Conservation (phyloP, 257 asterid genomes). For the Cynanchum wilfordii region DNA sequence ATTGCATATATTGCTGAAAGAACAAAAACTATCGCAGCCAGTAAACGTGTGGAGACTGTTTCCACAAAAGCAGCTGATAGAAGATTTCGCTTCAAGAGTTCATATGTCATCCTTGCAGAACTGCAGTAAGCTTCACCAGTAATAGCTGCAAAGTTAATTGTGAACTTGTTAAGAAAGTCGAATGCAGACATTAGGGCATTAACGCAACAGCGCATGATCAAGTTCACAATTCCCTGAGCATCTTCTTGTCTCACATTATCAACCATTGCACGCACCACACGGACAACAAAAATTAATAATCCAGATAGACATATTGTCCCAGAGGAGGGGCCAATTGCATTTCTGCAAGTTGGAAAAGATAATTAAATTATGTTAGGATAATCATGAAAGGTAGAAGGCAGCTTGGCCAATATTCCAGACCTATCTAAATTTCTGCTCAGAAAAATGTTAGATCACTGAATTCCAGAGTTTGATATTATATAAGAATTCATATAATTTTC, state of each 20-base stretch:
- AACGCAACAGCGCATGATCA: constrained; percentile 69
- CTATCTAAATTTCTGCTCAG: neutral
- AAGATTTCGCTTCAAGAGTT: constrained; percentile 91
- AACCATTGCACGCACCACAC: constrained; percentile 72
- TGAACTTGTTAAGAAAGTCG: constrained; percentile 89
- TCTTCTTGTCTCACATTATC: constrained; percentile 85
- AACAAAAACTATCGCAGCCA: constrained; percentile 76
- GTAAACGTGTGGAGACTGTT: constrained; percentile 80
- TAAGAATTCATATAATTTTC: neutral
- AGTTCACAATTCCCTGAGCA: constrained; percentile 69
- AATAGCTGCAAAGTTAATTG: constrained; percentile 83
- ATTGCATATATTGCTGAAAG: constrained; percentile 80
- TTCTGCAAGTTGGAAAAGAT: constrained; percentile 40
- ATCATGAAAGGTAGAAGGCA: neutral
- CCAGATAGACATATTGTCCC: constrained; percentile 97
- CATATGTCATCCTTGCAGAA: constrained; percentile 84
- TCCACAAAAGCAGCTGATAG: constrained; percentile 86
- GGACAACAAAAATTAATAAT: constrained; percentile 48
- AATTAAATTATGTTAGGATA: constrained; percentile 1
- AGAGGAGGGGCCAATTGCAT: constrained; percentile 86
- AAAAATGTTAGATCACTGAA: constrained; percentile 5
- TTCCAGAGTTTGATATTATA: neutral
- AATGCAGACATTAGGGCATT: constrained; percentile 60
- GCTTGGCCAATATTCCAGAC: neutral
- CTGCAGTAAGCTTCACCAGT: constrained; percentile 95